These are phyloP conservation scores for Piper betle DNA, from an alignment of 164 flowering plant species.

Conservation along the genomic window DNA sequence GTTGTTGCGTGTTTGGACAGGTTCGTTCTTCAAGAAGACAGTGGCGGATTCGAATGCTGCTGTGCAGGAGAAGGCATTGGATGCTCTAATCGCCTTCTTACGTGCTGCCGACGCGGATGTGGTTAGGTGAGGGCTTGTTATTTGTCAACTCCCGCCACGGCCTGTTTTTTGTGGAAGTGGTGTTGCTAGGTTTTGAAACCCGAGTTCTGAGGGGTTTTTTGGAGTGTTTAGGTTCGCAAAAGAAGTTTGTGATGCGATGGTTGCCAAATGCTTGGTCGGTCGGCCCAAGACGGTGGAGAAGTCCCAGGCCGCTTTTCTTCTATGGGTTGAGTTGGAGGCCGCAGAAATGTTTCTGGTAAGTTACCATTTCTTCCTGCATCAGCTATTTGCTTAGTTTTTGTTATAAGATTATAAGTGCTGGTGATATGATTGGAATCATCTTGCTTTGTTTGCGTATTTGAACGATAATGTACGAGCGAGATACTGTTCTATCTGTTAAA, in stretches of 20 bases:
- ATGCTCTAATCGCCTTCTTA: constrained; percentile 72
- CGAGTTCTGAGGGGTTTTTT: neutral
- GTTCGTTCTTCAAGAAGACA: constrained; percentile 59
- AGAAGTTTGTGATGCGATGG: constrained; percentile 86
- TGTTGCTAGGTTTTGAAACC: neutral
- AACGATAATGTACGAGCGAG: no score
- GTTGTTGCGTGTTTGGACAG: constrained; percentile 22
- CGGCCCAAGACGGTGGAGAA: constrained; percentile 98
- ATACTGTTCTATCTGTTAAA: no score
- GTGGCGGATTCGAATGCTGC: constrained; percentile 97
- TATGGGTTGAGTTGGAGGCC: constrained; percentile 96
- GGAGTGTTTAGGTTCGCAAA: constrained; percentile 82
- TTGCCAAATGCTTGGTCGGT: constrained; percentile 84
- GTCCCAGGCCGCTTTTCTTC: constrained; percentile 70
- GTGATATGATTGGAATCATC: no score
- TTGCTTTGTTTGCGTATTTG: no score
- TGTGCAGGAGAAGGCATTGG: constrained; percentile 95
- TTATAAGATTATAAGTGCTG: no score
- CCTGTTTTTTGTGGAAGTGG: neutral
- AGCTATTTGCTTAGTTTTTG: neutral
- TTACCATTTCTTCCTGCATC: no score
- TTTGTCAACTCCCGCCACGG: neutral
- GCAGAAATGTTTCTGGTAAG: constrained; percentile 78
- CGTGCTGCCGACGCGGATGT: constrained; percentile 91
- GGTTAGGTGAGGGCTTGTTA: constrained; percentile 41